Evolutionary conservation across 495 filamentous ascomycete genomes (phyloP), one percentile per base, ranked within the genome.

Genomic region (Polyplosphaeria fusca): DNA sequence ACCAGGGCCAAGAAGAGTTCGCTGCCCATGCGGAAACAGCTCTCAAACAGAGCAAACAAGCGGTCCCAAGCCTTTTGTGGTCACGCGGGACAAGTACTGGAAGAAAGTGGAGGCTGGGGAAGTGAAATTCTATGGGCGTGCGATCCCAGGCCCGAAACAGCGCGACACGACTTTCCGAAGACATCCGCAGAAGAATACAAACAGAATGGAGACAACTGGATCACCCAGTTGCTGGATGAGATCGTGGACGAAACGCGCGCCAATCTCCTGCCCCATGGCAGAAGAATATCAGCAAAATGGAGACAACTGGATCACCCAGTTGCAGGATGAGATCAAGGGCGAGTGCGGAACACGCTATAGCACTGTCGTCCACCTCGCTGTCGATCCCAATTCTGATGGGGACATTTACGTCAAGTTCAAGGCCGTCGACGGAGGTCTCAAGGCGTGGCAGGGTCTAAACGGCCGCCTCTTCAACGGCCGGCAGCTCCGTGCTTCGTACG

Each of bases 51-150:
- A n/a, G n/a, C n/a, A n/a, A n/a, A n/a, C n/a, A n/a, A n/a, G n/a
- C n/a, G n/a, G n/a, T n/a, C 79, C 82, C 68, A 83, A 82, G 72
- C 94, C 94, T 65, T 91, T 99, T 70, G 89, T 95, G 75, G 89
- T 99, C 76, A 99, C 94, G 70, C 94, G 94, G 70, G 93, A 97
- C 76, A 94, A 91, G 73, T n/a, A n/a, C 88, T 99, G 76, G 75
- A 94, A 87, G 91, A 90, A 77, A 96, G 97, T 63, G 94, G 94
- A n/a, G n/a, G n/a, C n/a, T n/a, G n/a, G n/a, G n/a, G n/a, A n/a
- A n/a, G n/a, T n/a, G n/a, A n/a, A n/a, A n/a, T n/a, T n/a, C n/a
- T n/a, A n/a, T n/a, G n/a, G n/a, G n/a, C n/a, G n/a, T n/a, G n/a
- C n/a, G n/a, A n/a, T n/a, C n/a, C n/a, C n/a, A n/a, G n/a, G n/a